These are phyloP conservation scores for Papilionanthe hybrid DNA, from an alignment of 116 monocot genomes.

Conservation along the genomic window DNA sequence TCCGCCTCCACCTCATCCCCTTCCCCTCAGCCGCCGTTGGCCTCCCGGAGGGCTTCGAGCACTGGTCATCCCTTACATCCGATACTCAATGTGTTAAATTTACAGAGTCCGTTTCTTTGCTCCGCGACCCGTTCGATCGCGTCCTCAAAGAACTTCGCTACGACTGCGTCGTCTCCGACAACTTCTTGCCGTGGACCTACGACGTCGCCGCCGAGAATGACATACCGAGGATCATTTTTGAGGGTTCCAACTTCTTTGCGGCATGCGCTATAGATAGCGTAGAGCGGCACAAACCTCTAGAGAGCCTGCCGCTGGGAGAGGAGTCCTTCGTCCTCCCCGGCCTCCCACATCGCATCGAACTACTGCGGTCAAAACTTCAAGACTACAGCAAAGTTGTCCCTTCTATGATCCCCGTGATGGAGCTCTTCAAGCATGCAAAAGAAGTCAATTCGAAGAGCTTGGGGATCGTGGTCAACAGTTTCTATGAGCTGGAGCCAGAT, in stretches of 20 bases:
- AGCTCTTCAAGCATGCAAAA: too few species aligned
- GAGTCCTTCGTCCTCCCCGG: conserved; percentile 15
- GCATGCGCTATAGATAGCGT: conserved; percentile 8
- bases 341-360: too few species aligned
- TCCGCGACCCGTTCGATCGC: background rate
- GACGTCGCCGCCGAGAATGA: background rate
- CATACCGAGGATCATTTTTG: background rate
- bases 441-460: background rate
- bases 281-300: background rate
- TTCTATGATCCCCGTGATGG: background rate
- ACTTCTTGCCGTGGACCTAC: background rate
- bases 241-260: conserved; percentile 5
- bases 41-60: conserved; percentile 26
- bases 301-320: too few species aligned
- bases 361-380: too few species aligned
- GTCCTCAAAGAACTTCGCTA: background rate
- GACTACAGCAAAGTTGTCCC: too few species aligned
- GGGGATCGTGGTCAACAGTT: conserved; percentile 1
- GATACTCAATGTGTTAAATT: background rate
- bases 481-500: conserved; percentile 6
- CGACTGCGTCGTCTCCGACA: background rate
- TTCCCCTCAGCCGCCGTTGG: conserved; percentile 34
- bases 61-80: background rate
- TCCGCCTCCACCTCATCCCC: conserved; percentile 14
- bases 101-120: background rate